Conservation (phyloP, 805 yeast species). For the Cyberlindnera misumaiensis region DNA sequence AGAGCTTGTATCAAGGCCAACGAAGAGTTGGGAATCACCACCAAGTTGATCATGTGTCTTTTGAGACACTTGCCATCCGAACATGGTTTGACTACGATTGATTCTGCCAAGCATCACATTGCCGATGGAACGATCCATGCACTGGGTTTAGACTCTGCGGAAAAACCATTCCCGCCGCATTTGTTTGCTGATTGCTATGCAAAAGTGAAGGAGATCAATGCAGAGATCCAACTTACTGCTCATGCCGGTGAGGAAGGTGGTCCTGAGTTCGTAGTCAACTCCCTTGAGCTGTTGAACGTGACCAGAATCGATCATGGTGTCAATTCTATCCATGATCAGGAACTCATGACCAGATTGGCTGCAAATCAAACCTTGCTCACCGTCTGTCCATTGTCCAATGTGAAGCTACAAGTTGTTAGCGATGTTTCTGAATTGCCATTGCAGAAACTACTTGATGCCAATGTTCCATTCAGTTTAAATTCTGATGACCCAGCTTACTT, state of each 20-base stretch:
- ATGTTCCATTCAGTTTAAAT: constrained; percentile 69
- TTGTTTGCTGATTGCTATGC: constrained; percentile 59
- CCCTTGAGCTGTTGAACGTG: constrained; percentile 54
- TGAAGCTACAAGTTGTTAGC: constrained; percentile 65
- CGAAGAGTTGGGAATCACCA: constrained; percentile 51
- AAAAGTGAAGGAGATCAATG: constrained; percentile 38
- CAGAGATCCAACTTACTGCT: constrained; percentile 62
- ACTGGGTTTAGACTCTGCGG: constrained; percentile 77
- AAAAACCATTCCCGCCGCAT: constrained; percentile 70
- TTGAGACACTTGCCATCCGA: constrained; percentile 66
- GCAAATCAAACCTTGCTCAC: constrained; percentile 51
- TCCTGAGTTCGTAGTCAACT: constrained; percentile 51
- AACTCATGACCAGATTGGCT: constrained; percentile 51
- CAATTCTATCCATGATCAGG: constrained; percentile 49
- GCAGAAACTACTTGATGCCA: constrained; percentile 47
- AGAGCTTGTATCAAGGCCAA: constrained; percentile 63
- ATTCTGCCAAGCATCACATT: constrained; percentile 44
- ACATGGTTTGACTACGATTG: constrained; percentile 51
- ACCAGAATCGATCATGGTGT: constrained; percentile 80
- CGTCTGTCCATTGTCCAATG: constrained; percentile 73
- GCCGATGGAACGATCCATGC: constrained; percentile 61
- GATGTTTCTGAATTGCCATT: constrained; percentile 65
- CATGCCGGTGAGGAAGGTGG: constrained; percentile 92
- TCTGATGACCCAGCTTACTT: constrained; percentile 80
- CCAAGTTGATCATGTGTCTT: constrained; percentile 75